A percentile compares a stretch with the other conserved stretches of the same genome.
phyloP scores from a whole-genome alignment of 2,329 filamentous ascomycete genomes.

The Hypoxylon sp. region DNA sequence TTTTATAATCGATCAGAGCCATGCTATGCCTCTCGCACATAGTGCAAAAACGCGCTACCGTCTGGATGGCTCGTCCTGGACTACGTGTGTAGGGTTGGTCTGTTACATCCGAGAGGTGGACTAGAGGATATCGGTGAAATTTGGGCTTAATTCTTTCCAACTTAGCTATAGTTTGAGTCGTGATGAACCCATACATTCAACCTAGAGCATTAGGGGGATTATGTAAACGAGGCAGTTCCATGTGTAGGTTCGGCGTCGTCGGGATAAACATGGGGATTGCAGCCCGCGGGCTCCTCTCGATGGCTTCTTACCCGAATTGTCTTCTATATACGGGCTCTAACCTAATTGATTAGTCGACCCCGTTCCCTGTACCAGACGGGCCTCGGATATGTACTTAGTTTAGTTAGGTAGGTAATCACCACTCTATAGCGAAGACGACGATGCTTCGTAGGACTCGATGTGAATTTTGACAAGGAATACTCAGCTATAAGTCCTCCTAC shows the following conservation, averaged over 20 bases:
- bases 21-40: slow-evolving; percentile 46
- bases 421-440: not conserved
- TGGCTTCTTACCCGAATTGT: not conserved
- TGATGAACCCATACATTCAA: not conserved
- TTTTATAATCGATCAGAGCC: slow-evolving; percentile 49
- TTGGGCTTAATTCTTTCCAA: not conserved
- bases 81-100: not conserved
- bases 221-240: not conserved
- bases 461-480: not conserved
- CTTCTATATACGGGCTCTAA: not conserved
- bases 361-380: not conserved
- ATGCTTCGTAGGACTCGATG: not conserved
- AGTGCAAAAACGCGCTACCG: slow-evolving; percentile 36
- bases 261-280: not conserved
- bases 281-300: no score
- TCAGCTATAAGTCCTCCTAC: not conserved
- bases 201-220: not conserved
- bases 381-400: not conserved
- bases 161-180: not conserved
- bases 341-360: not conserved
- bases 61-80: not conserved
- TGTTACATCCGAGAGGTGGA: not conserved
- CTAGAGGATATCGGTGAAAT: slow-evolving; percentile 7
- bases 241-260: not conserved
- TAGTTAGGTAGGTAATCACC: no score